Percentiles rank a stretch among this genome's conserved stretches.
Evolutionary conservation across 108 stramenopile species (phyloP).

Genomic region (Skeletonema marinoi): DNA sequence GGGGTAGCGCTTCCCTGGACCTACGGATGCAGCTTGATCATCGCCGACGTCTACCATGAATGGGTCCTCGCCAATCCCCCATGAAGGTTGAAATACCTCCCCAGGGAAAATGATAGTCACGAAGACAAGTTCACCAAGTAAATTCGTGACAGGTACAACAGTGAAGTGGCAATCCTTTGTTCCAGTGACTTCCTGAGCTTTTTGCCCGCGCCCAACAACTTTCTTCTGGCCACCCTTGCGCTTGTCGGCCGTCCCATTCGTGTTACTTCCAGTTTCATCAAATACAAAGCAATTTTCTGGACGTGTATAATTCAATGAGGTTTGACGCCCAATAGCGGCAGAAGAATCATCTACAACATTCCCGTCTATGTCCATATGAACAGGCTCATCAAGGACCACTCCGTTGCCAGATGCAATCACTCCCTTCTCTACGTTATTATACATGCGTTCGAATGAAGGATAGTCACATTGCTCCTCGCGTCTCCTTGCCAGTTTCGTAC

Average conservation of each 20-base stretch:
- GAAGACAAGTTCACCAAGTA: too few relatives aligned
- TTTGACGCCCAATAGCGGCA: slow-evolving; percentile 4
- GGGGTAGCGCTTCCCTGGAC: too few relatives aligned
- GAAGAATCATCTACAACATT: slow-evolving; percentile 9
- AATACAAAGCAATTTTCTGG: background rate
- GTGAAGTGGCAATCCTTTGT: too few relatives aligned
- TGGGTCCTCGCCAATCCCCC: too few relatives aligned
- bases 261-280: slow-evolving; percentile 6
- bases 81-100: too few relatives aligned
- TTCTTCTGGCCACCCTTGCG: too few relatives aligned
- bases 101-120: too few relatives aligned
- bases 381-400: background rate
- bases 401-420: slow-evolving; percentile 8
- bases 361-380: slow-evolving; percentile 7
- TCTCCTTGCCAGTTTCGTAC: background rate
- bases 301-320: background rate
- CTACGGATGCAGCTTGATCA: too few relatives aligned
- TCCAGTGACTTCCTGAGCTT: too few relatives aligned
- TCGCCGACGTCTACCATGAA: too few relatives aligned
- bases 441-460: background rate
- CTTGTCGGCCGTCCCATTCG: background rate
- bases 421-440: background rate
- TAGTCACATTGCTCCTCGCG: background rate
- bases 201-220: too few relatives aligned
- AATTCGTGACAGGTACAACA: too few relatives aligned